A percentile compares a stretch with the other conserved stretches of the same genome.
phyloP scores from a whole-genome alignment of 495 filamentous ascomycete genomes.

The Penicillium arizonense region DNA sequence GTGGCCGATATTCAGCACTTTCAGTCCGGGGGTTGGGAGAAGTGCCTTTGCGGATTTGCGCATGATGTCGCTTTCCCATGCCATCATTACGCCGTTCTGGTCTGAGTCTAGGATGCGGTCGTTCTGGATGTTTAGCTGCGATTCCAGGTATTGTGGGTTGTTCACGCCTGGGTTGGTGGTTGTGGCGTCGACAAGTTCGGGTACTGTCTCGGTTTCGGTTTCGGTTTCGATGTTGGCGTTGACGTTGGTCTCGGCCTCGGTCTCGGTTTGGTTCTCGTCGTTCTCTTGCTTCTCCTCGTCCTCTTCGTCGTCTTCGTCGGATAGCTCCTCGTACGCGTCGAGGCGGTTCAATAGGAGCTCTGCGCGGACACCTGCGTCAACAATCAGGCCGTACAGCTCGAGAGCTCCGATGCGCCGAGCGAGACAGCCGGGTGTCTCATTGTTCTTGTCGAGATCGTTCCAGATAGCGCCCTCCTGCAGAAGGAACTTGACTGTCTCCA shows the following conservation, averaged over 20 bases:
- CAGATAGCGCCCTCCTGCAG: conserved; percentile 90
- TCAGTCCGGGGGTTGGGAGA: conserved; percentile 55
- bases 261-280: conserved; percentile 18
- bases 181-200: conserved; percentile 7
- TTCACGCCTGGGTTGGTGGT: conserved; percentile 43
- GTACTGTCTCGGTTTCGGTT: conserved; percentile 10
- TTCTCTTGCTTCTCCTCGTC: conserved; percentile 28
- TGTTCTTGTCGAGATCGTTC: conserved; percentile 85
- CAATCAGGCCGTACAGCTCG: conserved; percentile 80
- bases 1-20: conserved; percentile 88
- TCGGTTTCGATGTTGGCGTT: conserved; percentile 26
- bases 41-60: conserved; percentile 65
- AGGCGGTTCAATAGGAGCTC: conserved; percentile 78
- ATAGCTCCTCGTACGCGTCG: conserved; percentile 74
- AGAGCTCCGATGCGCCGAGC: conserved; percentile 66
- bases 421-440: conserved; percentile 91
- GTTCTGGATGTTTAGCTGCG: conserved; percentile 67
- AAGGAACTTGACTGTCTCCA: conserved; percentile 69
- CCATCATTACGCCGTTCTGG: conserved; percentile 95
- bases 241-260: conserved; percentile 5
- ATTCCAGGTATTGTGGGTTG: conserved; percentile 74
- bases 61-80: conserved; percentile 95
- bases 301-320: conserved; percentile 60
- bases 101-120: conserved; percentile 76
- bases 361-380: conserved; percentile 88